Evolutionary conservation across 2,329 filamentous ascomycete genomes (phyloP), one percentile per base, ranked within the genome.

Genomic region (Cladosporium sp.): DNA sequence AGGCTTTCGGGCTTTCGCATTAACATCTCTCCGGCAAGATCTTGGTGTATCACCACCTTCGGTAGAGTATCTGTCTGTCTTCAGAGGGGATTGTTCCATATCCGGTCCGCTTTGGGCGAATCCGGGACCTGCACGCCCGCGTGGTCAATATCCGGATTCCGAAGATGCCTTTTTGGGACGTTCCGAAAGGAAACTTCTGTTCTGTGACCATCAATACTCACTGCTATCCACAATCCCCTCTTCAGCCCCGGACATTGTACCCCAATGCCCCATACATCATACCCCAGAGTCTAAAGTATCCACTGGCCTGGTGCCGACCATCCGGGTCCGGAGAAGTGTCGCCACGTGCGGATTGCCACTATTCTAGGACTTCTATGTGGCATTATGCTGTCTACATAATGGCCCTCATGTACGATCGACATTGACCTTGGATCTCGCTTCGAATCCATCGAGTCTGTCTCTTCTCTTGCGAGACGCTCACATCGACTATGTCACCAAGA

Each of bases 81-180:
- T 15, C 17, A 37, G 14, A 5, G 19, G 30, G 30, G n/a, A 17
- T 37, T 37, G 22, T 40, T 28, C 15, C 5, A 37, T 37, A n/a
- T 55, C 52, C 52, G 52, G 14, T 37, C 52, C 30, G 14, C 20
- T 38, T 55, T 47, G 40, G 40, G 52, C 19, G 6, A 47, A 55
- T 55, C 40, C 40, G 52, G 7, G 15, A 15, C 14, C 5, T 17
- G 17, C 9, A 3, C 12, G 37, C 17, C 43, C 43, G 30, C 47
- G 14, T 22, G 28, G 9, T 5, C 30, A 3, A 50, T 50, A 36
- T 50, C 47, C 47, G 47, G 30, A 12, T 12, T 25, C 30, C 17
- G 7, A 20, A 15, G 20, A 36, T 11, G 17, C 28, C n/a, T 11
- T 36, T 50, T 37, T 37, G 30, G 47, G 47, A 37, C n/a, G 11